Evolutionary conservation across 768 basidiomycete genomes (phyloP).

Genomic region (Porphyrellus cyaneotinctus): DNA sequence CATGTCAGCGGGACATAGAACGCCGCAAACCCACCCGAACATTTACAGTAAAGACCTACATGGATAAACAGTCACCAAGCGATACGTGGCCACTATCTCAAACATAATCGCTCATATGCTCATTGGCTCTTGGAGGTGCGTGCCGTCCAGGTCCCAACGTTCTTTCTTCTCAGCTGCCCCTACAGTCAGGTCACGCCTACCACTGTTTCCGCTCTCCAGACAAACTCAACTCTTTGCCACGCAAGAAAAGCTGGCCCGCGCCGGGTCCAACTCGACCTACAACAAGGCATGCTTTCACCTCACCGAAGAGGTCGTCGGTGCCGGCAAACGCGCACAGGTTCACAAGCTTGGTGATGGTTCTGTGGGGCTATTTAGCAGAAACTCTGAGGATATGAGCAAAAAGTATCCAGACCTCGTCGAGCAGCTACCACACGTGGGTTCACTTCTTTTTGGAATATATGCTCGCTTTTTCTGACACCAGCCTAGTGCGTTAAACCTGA

Average conservation of each 20-base stretch:
- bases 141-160: background rate
- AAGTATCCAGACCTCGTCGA: constrained; percentile 99
- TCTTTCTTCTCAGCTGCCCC: background rate
- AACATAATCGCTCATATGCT: constrained; percentile 69
- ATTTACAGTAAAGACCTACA: too few species aligned
- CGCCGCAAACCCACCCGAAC: too few species aligned
- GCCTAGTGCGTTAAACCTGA: constrained; percentile 77
- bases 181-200: constrained; percentile 83
- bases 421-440: constrained; percentile 75
- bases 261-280: constrained; percentile 75
- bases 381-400: constrained; percentile 99
- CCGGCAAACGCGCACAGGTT: constrained; percentile 96
- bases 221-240: constrained; percentile 60
- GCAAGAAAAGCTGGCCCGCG: constrained; percentile 63
- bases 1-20: too few species aligned
- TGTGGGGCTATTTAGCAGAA: constrained; percentile 91
- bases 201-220: constrained; percentile 89
- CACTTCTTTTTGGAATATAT: background rate
- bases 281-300: constrained; percentile 86
- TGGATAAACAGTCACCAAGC: too few species aligned
- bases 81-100: too few species aligned
- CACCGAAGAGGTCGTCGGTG: constrained; percentile 81
- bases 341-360: constrained; percentile 80
- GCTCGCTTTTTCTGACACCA: constrained; percentile 1
- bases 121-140: constrained; percentile 72